Evolutionary conservation across 129 eudicot genomes (phyloP).

Genomic region (sunflower (Helianthus annuus)): HanXRQr2.0-SUNRISE NC_035438.2:19322445-19322944

Average conservation of each 20-base stretch:
- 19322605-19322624: background rate
- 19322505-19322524: too few species aligned
- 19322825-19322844: constrained; percentile 24
- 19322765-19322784: background rate
- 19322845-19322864: constrained; percentile 27
- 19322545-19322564: too few species aligned
- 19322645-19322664: background rate
- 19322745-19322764: constrained; percentile 10
- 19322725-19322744: background rate
- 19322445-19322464: too few species aligned
- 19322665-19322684: background rate
- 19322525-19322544: too few species aligned
- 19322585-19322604: too few species aligned
- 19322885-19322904: constrained; percentile 7
- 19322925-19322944: constrained; percentile 34
- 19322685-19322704: background rate
- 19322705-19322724: too few species aligned
- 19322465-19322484: too few species aligned
- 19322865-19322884: constrained; percentile 4
- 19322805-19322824: constrained; percentile 17
- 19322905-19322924: constrained; percentile 13
- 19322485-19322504: too few species aligned
- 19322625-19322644: background rate
- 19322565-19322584: too few species aligned
- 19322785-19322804: background rate